These are phyloP conservation scores for Neostapfia colusana DNA, from an alignment of 176 grass and related monocot species.

Conservation along the genomic window DNA sequence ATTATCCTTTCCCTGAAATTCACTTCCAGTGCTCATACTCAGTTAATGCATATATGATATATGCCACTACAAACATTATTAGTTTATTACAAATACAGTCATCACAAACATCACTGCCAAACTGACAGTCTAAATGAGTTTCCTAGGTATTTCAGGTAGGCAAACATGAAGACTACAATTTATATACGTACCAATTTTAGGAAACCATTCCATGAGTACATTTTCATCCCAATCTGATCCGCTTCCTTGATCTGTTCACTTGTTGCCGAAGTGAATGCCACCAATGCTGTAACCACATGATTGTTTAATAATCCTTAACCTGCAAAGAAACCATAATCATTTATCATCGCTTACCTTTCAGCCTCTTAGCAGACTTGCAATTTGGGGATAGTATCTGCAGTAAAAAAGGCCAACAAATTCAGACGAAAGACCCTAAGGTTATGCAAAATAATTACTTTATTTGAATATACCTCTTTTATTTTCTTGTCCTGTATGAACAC, in stretches of 20 bases:
- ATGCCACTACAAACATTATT: conserved; percentile 17
- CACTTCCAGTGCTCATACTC: conserved; percentile 29
- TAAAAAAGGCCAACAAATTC: conserved; percentile 1
- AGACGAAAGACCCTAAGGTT: background rate
- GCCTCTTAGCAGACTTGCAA: conserved; percentile 47
- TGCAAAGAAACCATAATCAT: background rate
- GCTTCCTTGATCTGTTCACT: conserved; percentile 56
- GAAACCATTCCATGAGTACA: conserved; percentile 81
- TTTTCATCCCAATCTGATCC: conserved; percentile 49
- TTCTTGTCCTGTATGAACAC: conserved; percentile 94
- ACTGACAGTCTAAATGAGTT: conserved; percentile 27
- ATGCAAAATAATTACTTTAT: background rate
- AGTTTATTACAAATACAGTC: conserved; percentile 17
- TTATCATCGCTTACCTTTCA: conserved; percentile 61
- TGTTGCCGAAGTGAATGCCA: conserved; percentile 66
- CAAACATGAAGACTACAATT: conserved; percentile 4
- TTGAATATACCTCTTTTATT: conserved; percentile 66
- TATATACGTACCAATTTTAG: conserved; percentile 65
- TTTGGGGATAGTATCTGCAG: conserved; percentile 59
- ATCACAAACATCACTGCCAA: conserved; percentile 20
- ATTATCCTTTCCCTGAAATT: conserved; percentile 75
- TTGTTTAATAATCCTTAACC: conserved; percentile 15
- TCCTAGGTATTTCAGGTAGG: conserved; percentile 31
- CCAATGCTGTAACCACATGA: conserved; percentile 53
- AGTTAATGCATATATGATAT: conserved; percentile 14